Evolutionary conservation across 2,329 filamentous ascomycete species (phyloP), one percentile per base, ranked within the genome.

Genomic region (Fusarium pseudocircinatum): DNA sequence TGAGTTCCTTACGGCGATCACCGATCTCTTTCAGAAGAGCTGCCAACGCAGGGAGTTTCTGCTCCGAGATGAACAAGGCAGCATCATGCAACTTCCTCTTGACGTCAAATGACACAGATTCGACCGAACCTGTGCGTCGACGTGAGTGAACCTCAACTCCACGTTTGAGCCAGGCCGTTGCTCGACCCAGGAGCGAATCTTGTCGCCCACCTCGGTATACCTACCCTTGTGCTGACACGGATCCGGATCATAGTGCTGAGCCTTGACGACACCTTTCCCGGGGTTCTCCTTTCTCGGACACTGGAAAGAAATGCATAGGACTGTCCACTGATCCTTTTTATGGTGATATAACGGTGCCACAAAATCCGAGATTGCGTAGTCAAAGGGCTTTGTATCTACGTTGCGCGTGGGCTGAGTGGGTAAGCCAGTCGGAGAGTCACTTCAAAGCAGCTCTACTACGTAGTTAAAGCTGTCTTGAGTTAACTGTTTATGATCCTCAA

Each of bases 71-170:
- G 26, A 4, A 42, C 3, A 11, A 18, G 7, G 11, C 4, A n/a
- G 14, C 20, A 7, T 8, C 2, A 2, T 56, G 7, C 26, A 56
- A 15, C 12, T 12, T 24, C 16, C 20, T 11, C 15, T 42, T 56
- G 15, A 32, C 12, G 2, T 42, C 12, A 18, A 42, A 56, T 2
- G 22, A 26, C 4, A 42, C 4, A 18, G 11, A 22, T 4, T 40
- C 26, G 7, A 12, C 22, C 22, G 10, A 1, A 16, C 30, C 12
- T 3, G 9, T 3, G 6, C 8, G 20, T 14, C 22, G 18, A 7
- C 20, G 22, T 8, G 22, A n/a, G 22, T 42, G 39, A 16, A 42
- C 22, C 3, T 16, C 14, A 42, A 16, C 4, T 42, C 40, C 40
- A 42, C 40, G 40, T n/a, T n/a, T 42, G 22, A n/a, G 14, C 14